Conservation (phyloP, 2,329 filamentous ascomycete species). For the Zymoseptoria tritici region DNA sequence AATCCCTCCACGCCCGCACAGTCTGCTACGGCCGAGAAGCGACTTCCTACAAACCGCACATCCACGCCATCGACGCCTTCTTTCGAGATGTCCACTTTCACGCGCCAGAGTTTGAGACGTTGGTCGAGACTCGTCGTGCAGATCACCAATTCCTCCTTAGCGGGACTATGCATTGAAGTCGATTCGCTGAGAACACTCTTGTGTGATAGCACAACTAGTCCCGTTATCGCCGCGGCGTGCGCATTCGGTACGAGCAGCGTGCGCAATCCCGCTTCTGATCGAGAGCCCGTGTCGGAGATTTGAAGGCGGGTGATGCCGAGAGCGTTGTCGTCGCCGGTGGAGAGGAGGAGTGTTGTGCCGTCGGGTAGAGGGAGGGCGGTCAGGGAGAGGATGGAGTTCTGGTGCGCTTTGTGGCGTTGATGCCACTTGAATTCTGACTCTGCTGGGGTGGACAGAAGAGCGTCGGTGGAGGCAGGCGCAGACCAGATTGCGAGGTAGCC, state of each 20-base stretch:
- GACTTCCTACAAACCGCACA: slow-evolving; percentile 27
- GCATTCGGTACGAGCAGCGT: slow-evolving; percentile 48
- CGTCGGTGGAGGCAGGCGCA: background rate
- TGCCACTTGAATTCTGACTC: slow-evolving; percentile 24
- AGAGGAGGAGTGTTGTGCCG: slow-evolving; percentile 50
- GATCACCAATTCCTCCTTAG: background rate
- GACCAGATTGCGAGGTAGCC: slow-evolving; percentile 62
- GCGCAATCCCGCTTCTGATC: slow-evolving; percentile 6
- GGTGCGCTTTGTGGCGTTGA: slow-evolving; percentile 54
- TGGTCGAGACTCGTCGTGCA: slow-evolving; percentile 39
- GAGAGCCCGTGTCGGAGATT: background rate
- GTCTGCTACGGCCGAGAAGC: slow-evolving; percentile 48
- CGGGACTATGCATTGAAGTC: too few species aligned
- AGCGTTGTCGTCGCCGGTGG: slow-evolving; percentile 84
- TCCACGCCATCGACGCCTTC: slow-evolving; percentile 24
- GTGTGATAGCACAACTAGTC: slow-evolving; percentile 33
- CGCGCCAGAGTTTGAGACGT: slow-evolving; percentile 41
- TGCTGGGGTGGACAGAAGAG: background rate
- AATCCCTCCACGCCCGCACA: slow-evolving; percentile 45
- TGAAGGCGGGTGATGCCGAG: slow-evolving; percentile 51
- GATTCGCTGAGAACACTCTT: too few species aligned
- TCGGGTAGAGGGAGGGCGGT: slow-evolving; percentile 27
- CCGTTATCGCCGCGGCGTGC: slow-evolving; percentile 65
- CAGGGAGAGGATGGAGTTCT: slow-evolving; percentile 66
- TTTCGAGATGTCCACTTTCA: slow-evolving; percentile 20